A percentile compares a stretch with the other conserved stretches of the same genome.
Conservation (phyloP, 805 yeast genomes). For the Saccharomycopsis malanga region DNA sequence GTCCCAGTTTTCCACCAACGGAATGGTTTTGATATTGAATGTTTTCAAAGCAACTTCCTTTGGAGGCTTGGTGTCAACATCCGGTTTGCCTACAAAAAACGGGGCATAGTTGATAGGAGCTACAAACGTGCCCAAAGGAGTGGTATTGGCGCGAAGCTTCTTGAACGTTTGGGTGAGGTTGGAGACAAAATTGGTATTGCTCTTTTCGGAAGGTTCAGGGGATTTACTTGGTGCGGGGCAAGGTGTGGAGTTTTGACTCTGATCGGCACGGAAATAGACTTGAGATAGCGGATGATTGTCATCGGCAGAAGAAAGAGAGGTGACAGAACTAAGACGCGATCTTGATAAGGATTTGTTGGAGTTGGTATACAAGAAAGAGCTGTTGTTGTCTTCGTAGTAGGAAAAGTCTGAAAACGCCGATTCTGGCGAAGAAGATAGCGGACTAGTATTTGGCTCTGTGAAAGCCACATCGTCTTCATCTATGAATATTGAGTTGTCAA, state of each 20-base stretch:
- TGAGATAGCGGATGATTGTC: conserved; percentile 14
- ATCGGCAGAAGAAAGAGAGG: conserved; percentile 9
- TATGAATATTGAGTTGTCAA: background rate
- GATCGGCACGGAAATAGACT: background rate
- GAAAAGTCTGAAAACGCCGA: conserved; percentile 15
- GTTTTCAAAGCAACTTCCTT: conserved; percentile 14
- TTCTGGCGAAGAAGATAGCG: conserved; percentile 17
- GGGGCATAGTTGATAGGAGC: background rate
- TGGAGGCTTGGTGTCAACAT: background rate
- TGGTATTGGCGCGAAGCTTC: background rate
- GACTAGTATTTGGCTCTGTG: background rate
- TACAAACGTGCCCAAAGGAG: background rate
- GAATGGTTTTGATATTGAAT: conserved; percentile 16
- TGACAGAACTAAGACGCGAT: conserved; percentile 14
- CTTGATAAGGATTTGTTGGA: conserved; percentile 3
- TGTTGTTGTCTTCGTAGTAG: conserved; percentile 1
- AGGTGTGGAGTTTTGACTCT: too few relatives aligned
- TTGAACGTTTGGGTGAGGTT: conserved; percentile 12
- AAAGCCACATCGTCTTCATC: background rate
- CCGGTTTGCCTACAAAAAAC: background rate
- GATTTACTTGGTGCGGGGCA: background rate
- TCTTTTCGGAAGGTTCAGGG: background rate
- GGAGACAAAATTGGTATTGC: conserved; percentile 6
- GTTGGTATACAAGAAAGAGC: conserved; percentile 1
- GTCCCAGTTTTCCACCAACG: conserved; percentile 19